These are phyloP conservation scores for Phyllosticta citrichinensis DNA, from an alignment of 2,329 filamentous ascomycete species.

Conservation along the genomic window DNA sequence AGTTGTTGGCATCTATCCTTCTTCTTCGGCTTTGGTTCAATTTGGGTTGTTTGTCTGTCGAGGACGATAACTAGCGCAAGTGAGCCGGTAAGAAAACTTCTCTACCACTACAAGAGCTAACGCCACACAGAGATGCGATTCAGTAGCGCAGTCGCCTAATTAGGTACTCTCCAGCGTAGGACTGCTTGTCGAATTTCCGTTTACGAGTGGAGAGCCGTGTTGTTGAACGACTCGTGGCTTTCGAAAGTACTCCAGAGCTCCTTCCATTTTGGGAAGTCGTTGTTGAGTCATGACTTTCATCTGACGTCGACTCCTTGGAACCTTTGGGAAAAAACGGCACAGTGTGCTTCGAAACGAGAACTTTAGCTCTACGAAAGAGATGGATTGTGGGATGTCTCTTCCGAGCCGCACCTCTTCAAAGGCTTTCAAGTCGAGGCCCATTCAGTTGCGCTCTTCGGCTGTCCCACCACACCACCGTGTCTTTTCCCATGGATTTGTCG, in stretches of 20 bases:
- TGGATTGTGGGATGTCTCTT: too few relatives aligned
- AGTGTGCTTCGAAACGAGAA: not conserved
- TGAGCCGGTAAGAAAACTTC: not conserved
- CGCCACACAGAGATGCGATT: not conserved
- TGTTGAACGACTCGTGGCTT: not conserved
- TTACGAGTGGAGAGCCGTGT: not conserved
- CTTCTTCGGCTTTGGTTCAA: not conserved
- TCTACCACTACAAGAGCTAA: not conserved
- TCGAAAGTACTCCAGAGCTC: not conserved
- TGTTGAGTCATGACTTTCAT: not conserved
- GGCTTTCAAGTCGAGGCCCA: too few relatives aligned
- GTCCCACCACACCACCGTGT: too few relatives aligned
- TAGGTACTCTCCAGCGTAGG: not conserved
- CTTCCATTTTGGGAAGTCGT: not conserved
- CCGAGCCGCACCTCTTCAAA: too few relatives aligned
- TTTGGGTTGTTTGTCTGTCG: not conserved
- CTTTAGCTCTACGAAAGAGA: not conserved
- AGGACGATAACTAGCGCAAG: not conserved
- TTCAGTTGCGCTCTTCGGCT: too few relatives aligned
- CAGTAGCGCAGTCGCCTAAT: not conserved
- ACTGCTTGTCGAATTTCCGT: not conserved
- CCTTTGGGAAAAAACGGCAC: not conserved
- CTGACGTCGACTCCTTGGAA: not conserved
- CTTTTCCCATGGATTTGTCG: too few relatives aligned
- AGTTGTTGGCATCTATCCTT: too few relatives aligned